Conservation (phyloP, 352 stramenopile species). For the Globisporangium barbulae region DNA sequence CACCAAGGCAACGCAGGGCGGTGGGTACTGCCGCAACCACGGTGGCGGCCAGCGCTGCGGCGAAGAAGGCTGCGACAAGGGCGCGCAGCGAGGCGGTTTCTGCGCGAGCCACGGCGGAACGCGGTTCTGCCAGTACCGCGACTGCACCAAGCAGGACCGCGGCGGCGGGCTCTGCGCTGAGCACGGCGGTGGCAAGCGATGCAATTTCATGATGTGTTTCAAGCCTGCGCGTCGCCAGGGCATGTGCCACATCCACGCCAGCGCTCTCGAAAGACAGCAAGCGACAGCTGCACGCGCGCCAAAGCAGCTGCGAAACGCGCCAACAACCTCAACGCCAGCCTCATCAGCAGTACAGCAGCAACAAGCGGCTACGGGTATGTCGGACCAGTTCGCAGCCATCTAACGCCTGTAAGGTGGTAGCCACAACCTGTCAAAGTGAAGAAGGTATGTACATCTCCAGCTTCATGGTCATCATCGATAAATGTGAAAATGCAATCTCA, state of each 20-base stretch:
- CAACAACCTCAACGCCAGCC: not conserved
- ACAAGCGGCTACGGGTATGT: not conserved
- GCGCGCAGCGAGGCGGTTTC: constrained; percentile 16
- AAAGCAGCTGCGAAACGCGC: not conserved
- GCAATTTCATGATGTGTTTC: constrained; percentile 25
- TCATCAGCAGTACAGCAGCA: constrained; percentile 1
- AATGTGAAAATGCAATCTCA: constrained; percentile 5
- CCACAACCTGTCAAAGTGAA: not conserved
- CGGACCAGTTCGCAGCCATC: constrained; percentile 5
- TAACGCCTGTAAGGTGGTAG: not conserved
- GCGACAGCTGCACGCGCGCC: not conserved
- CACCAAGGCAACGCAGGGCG: constrained; percentile 14
- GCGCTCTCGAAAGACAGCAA: not conserved
- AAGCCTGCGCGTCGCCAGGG: constrained; percentile 15
- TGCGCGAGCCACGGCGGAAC: constrained; percentile 16
- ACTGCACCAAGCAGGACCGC: constrained; percentile 86
- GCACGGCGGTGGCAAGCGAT: constrained; percentile 82
- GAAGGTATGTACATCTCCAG: not conserved
- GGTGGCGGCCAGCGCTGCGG: constrained; percentile 15
- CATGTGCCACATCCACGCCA: constrained; percentile 11
- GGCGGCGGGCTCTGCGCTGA: constrained; percentile 86
- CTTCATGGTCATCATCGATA: not conserved
- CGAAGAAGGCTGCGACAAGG: constrained; percentile 12
- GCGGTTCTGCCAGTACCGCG: constrained; percentile 17
- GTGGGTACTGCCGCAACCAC: constrained; percentile 16